Percentiles rank a stretch among this genome's conserved stretches.
phyloP scores from a whole-genome alignment of 805 yeast genomes.

The Metschnikowia sp. region DNA sequence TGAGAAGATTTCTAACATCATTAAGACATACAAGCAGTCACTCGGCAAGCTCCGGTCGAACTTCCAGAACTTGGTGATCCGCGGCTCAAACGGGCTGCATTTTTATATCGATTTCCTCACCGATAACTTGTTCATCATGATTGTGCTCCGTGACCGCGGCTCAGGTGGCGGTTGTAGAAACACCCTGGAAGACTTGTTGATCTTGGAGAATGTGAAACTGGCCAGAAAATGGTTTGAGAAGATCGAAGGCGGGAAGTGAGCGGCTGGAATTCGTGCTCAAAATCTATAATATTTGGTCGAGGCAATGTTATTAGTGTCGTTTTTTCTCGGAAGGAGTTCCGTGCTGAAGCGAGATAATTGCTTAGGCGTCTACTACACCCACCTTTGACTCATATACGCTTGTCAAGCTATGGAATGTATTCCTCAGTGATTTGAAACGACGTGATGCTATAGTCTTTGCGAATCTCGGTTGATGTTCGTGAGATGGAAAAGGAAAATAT shows the following conservation, averaged over 20 bases:
- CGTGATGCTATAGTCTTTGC: no score
- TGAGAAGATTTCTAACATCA: conserved; percentile 89
- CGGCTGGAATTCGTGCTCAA: no score
- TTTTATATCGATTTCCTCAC: conserved; percentile 54
- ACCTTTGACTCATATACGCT: no score
- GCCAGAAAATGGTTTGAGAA: conserved; percentile 54
- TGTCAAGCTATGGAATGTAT: no score
- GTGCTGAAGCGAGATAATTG: no score
- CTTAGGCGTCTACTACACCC: no score
- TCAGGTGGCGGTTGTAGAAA: conserved; percentile 19
- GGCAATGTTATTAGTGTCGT: no score
- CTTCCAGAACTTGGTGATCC: conserved; percentile 70
- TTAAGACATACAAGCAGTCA: conserved; percentile 91
- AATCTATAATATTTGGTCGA: no score
- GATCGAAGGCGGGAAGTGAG: conserved; percentile 29
- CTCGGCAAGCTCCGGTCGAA: conserved; percentile 84
- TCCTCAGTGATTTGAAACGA: no score
- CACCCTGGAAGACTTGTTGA: conserved; percentile 42
- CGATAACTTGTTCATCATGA: conserved; percentile 59
- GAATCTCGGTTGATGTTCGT: no score
- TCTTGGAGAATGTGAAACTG: conserved; percentile 54
- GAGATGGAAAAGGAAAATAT: no score
- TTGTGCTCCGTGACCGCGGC: conserved; percentile 47
- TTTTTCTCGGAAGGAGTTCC: no score
- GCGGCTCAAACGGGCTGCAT: conserved; percentile 49